Conservation (phyloP, 331 rosid genomes). For the Telfairia occidentalis region DNA sequence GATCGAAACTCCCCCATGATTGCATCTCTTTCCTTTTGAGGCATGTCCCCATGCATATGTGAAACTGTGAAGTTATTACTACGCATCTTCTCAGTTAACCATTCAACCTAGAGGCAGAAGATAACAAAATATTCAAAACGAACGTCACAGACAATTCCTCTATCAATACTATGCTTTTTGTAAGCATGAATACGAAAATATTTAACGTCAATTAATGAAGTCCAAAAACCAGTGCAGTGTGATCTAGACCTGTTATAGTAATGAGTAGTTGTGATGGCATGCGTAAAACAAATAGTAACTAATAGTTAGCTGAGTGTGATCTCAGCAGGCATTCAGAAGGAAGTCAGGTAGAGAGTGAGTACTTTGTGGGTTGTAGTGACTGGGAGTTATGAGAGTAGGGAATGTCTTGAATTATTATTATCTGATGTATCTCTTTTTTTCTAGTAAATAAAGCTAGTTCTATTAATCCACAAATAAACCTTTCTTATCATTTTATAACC, state of each 20-base stretch:
- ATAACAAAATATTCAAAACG: constrained; percentile 1
- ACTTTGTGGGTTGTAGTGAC: not conserved
- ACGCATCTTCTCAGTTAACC: constrained; percentile 97
- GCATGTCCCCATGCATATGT: constrained; percentile 98
- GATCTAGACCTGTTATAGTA: not conserved
- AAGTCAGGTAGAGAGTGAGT: not conserved
- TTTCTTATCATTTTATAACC: not conserved
- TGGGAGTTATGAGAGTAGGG: not conserved
- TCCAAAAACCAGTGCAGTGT: not conserved
- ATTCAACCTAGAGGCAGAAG: constrained; percentile 53
- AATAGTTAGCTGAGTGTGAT: not conserved
- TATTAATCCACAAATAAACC: not conserved
- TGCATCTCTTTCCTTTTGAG: constrained; percentile 92
- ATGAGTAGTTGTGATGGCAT: not conserved
- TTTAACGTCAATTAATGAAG: no score
- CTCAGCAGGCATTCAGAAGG: not conserved
- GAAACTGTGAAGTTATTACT: constrained; percentile 85
- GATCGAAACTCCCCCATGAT: constrained; percentile 85
- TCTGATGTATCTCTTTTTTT: not conserved
- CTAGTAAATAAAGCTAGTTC: not conserved
- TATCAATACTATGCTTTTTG: not conserved
- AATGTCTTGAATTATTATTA: not conserved
- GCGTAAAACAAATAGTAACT: not conserved
- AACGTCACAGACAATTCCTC: not conserved
- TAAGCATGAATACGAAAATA: not conserved